Percentiles rank a stretch among this genome's conserved stretches.
Conservation (phyloP, 371 early-diverging fungal genomes). For the Mortierella sp. region DNA sequence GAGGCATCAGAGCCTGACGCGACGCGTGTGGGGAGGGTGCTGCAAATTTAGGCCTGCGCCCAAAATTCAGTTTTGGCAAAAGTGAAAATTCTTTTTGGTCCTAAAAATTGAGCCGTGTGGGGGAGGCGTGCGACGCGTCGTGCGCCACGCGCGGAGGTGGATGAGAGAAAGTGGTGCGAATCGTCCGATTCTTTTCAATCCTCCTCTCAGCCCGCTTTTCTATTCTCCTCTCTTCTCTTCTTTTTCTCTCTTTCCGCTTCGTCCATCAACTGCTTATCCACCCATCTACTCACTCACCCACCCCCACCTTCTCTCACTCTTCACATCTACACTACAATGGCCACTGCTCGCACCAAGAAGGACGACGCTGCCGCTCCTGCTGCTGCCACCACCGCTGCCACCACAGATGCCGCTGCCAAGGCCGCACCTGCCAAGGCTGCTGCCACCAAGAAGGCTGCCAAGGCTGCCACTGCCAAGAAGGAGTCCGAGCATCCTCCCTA, state of each 20-base stretch:
- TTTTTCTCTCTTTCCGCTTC: constrained; percentile 7
- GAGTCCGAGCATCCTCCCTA: constrained; percentile 62
- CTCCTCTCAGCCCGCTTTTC: constrained; percentile 4
- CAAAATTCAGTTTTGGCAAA: no score
- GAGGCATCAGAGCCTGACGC: no score
- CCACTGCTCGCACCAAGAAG: constrained; percentile 53
- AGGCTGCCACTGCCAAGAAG: constrained; percentile 54
- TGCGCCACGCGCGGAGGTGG: no score
- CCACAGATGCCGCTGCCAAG: constrained; percentile 32
- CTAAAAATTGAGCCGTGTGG: no score
- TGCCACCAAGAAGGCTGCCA: constrained; percentile 41
- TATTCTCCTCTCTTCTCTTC: constrained; percentile 6
- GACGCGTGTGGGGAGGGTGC: no score
- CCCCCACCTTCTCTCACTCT: neutral
- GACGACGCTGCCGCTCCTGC: constrained; percentile 33
- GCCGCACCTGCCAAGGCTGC: constrained; percentile 40
- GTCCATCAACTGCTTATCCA: constrained; percentile 1
- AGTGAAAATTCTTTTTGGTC: no score
- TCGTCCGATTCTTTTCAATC: neutral
- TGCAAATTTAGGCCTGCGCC: no score
- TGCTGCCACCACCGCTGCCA: constrained; percentile 23
- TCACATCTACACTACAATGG: constrained; percentile 25
- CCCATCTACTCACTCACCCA: constrained; percentile 2
- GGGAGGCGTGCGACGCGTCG: no score
- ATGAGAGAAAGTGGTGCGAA: no score